These are phyloP conservation scores for Blastobotrys petasosporus DNA, from an alignment of 1,139 yeast genomes.

Conservation along the genomic window DNA sequence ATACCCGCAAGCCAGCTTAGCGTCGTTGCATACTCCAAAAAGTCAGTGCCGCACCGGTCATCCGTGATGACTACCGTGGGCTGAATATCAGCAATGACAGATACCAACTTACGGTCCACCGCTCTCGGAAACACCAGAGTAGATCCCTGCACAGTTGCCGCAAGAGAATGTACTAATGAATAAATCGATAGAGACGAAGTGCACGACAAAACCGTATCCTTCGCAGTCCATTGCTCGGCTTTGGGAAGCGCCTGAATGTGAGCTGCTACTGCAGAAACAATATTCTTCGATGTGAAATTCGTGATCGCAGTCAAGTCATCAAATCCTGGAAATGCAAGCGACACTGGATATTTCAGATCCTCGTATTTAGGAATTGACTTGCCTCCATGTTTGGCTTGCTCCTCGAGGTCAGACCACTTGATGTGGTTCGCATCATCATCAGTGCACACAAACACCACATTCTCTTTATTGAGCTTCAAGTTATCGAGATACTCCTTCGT, in stretches of 20 bases:
- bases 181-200: constrained; percentile 27
- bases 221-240: constrained; percentile 27
- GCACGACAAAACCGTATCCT: constrained; percentile 31
- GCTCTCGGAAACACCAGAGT: constrained; percentile 25
- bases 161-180: constrained; percentile 28
- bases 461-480: constrained; percentile 10
- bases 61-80: constrained; percentile 27
- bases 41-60: constrained; percentile 20
- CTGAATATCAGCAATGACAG: constrained; percentile 18
- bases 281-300: constrained; percentile 20
- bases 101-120: constrained; percentile 13
- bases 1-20: constrained; percentile 16
- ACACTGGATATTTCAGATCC: constrained; percentile 7
- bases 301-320: constrained; percentile 5
- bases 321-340: constrained; percentile 4
- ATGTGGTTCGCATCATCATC: constrained; percentile 7
- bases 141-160: constrained; percentile 31
- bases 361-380: constrained; percentile 6
- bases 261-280: constrained; percentile 34
- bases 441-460: constrained; percentile 3
- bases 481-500: constrained; percentile 12
- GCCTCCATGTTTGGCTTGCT: constrained; percentile 5
- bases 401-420: constrained; percentile 15
- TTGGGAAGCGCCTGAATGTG: constrained; percentile 33
- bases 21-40: constrained; percentile 12